Evolutionary conservation across 495 filamentous ascomycete genomes (phyloP).

Genomic region (Cercophora newfieldiana): DNA sequence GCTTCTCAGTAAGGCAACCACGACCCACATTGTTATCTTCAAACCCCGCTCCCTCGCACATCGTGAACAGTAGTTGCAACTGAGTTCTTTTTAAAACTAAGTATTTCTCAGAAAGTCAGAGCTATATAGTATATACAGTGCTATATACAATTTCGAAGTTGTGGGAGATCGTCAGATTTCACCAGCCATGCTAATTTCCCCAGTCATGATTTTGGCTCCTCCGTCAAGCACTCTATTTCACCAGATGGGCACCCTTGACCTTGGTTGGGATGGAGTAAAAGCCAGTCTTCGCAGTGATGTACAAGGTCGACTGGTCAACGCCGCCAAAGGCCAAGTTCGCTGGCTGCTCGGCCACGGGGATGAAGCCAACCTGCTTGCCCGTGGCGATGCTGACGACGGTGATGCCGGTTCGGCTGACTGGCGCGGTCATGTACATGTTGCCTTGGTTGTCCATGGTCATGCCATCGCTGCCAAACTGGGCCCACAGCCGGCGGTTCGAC

Average conservation of each 20-base stretch:
- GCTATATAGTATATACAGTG: no score
- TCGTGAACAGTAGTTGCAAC: no score
- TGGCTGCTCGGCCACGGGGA: constrained; percentile 14
- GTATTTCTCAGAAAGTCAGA: no score
- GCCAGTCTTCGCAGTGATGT: constrained; percentile 21
- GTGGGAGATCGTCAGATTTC: no score
- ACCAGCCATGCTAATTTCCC: neutral
- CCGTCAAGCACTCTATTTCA: constrained; percentile 18
- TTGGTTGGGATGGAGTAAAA: constrained; percentile 22
- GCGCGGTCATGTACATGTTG: constrained; percentile 20
- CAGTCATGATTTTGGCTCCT: constrained; percentile 7
- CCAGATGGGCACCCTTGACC: constrained; percentile 21
- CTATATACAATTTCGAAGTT: no score
- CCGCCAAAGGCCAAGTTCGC: constrained; percentile 24
- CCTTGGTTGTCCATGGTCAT: constrained; percentile 23
- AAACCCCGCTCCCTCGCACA: no score
- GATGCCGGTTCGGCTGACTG: constrained; percentile 14
- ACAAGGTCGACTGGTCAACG: constrained; percentile 20
- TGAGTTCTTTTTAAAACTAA: no score
- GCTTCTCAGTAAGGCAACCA: no score
- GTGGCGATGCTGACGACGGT: constrained; percentile 23
- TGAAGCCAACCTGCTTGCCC: constrained; percentile 20
- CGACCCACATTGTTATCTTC: no score
- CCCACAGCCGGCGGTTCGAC: constrained; percentile 19
- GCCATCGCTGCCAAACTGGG: constrained; percentile 20